Percentiles rank a stretch among this genome's conserved stretches.
phyloP scores from a whole-genome alignment of 768 basidiomycete genomes.

The Chalciporus pseudorubinellus region DNA sequence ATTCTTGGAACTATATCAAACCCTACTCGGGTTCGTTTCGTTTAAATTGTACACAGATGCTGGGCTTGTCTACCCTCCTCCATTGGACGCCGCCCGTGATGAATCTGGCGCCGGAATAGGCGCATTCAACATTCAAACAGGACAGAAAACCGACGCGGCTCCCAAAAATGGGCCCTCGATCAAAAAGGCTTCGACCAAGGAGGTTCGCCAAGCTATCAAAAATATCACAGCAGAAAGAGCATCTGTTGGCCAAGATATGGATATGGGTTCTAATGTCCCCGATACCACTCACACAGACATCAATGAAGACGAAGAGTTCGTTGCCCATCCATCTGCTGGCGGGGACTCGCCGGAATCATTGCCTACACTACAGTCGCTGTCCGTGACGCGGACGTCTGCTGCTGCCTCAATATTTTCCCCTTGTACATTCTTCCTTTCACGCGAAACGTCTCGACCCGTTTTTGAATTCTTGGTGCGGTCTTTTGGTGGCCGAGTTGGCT shows the following conservation, averaged over 20 bases:
- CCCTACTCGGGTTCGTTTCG: conserved; percentile 89
- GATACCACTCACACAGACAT: conserved; percentile 31
- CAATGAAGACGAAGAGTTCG: conserved; percentile 72
- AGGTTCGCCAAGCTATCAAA: conserved; percentile 50
- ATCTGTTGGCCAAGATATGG: conserved; percentile 34
- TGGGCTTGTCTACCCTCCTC: conserved; percentile 93
- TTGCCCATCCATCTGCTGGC: conserved; percentile 56
- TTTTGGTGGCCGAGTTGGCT: conserved; percentile 90
- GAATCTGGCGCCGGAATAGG: conserved; percentile 86
- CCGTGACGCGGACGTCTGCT: conserved; percentile 54
- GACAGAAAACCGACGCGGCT: conserved; percentile 23
- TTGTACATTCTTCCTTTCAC: conserved; percentile 90
- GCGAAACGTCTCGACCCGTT: conserved; percentile 86
- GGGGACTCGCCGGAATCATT: conserved; percentile 46
- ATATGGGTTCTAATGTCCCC: conserved; percentile 37
- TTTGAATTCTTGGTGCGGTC: conserved; percentile 94
- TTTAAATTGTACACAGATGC: conserved; percentile 98
- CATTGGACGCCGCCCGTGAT: conserved; percentile 77
- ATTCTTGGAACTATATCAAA: conserved; percentile 97
- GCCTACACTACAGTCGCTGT: conserved; percentile 67
- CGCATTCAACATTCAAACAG: conserved; percentile 73
- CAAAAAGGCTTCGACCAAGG: conserved; percentile 52
- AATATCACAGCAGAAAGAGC: conserved; percentile 33
- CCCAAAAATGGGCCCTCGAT: conserved; percentile 13
- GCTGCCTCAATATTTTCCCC: conserved; percentile 72